Evolutionary conservation across 371 early-diverging fungal species (phyloP), one percentile per base, ranked within the genome.

Genomic region (Cokeromyces recurvatus): DNA sequence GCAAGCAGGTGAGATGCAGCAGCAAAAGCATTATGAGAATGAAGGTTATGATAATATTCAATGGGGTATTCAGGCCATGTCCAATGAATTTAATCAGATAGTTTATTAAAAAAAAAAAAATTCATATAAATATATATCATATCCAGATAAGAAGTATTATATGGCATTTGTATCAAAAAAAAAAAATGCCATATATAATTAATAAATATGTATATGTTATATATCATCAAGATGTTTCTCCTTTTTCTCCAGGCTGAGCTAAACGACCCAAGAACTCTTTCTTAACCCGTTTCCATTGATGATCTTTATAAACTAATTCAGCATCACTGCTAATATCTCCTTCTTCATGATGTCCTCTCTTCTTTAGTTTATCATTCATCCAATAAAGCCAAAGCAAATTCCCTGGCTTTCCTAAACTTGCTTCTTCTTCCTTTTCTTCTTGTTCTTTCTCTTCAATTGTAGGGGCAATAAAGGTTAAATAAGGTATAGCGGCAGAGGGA

Each of bases 31-130:
- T 8, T 29, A n/a, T n/a, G n/a, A 11, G 29, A 9, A 15, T 8
- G 63, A 65, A 40, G 58, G 57, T 12, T 53, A 42, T 2, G 39
- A 59, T n/a, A 60, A 62, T 36, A 29, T 41, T 0, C 57, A 62
- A 16, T 65, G 70, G 63, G 63, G 55, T 15, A 45, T 60, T n/a
- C 57, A 65, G 22, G 52, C 55, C 2, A 43, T 57, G 55, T 52
- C 44, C 2, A 65, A 54, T 36, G 60, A 58, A 2, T 69, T 56
- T 41, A 57, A 66, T 11, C 70, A 65, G 15, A 51, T 62, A 19
- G 54, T 64, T 32, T 48, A 48, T 21, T 62, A 51, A 29, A 29
- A 29, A 11, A 11, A 29, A 29, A 29, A 29, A 29, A 29, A 29
- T 11, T 8, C 5, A 29, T 11, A 29, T 8, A 29, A 29, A 29